These are phyloP conservation scores for Pochonia chlamydosporia DNA, from an alignment of 2,329 filamentous ascomycete species.

Conservation along the genomic window DNA sequence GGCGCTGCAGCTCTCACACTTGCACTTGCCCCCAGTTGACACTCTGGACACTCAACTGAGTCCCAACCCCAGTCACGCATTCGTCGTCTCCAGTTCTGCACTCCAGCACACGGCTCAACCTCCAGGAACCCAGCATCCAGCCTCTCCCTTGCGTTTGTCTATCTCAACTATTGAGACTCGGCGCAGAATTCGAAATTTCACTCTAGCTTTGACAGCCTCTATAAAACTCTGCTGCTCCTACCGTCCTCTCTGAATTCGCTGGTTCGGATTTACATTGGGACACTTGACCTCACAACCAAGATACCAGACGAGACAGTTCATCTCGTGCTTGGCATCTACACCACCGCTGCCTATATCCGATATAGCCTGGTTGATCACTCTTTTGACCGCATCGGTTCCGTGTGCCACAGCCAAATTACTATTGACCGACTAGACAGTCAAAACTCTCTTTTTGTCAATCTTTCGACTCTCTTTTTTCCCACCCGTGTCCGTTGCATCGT, in stretches of 20 bases:
- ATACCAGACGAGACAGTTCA: background rate
- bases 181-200: constrained; percentile 2
- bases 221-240: constrained; percentile 9
- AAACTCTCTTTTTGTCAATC: background rate
- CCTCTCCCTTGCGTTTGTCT: constrained; percentile 11
- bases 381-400: background rate
- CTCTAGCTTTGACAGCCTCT: background rate
- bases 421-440: background rate
- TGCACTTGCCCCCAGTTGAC: background rate
- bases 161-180: constrained; percentile 6
- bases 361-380: background rate
- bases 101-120: constrained; percentile 8
- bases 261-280: background rate
- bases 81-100: constrained; percentile 4
- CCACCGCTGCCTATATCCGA: too few relatives aligned
- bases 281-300: background rate
- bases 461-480: background rate
- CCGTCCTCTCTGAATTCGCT: background rate
- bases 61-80: constrained; percentile 5
- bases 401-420: background rate
- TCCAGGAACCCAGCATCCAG: constrained; percentile 6
- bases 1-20: background rate
- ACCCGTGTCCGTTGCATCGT: background rate
- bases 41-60: background rate
- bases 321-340: too few relatives aligned